Evolutionary conservation across 2,329 filamentous ascomycete species (phyloP), one percentile per base, ranked within the genome.

Genomic region (Sporothrix mexicana): DNA sequence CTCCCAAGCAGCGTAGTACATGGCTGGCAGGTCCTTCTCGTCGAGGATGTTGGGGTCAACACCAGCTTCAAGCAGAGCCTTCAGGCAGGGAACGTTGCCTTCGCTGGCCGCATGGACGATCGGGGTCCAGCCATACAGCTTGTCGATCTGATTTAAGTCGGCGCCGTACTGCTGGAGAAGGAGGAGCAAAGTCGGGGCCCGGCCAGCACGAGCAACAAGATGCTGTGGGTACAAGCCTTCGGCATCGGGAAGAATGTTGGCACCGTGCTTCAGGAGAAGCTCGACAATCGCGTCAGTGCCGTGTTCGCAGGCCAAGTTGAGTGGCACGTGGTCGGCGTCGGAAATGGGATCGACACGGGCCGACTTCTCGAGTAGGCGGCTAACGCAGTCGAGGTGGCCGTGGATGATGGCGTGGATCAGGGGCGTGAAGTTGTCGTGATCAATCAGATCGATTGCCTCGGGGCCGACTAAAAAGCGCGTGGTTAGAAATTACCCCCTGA

Each of bases 1-100:
- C 83, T 99, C 96, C 96, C 96, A 99, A 0, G 94, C 95, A 15
- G 96, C 96, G 81, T 99, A 99, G 82, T 99, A 99, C 91, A 98
- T 94, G 41, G 96, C 95, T 1, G 95, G 94, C 3, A 98, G 87
- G 17, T 91, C 92, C 80, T 98, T 99, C 82, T 99, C 96, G 79
- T 99, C 96, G 59, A 93, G 83, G 71, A 94, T 92, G 76, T 91
- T 91, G 0, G 92, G 88, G 77, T 97, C 90, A 3, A 92, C 95
- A 8, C 92, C 92, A 75, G 92, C 89, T 70, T 94, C 89, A 12
- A 99, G 85, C 3, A 99, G 86, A 1, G 91, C 93, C 76, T 94
- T 89, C 59, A 99, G 85, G 78, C 95, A 98, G 36, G 92, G 90
- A 1, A 98, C 92, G 79, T 97, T 97, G 25, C 96, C 96, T 83